A percentile compares a stretch with the other conserved stretches of the same genome.
Evolutionary conservation across 805 yeast genomes (phyloP).

Genomic region (Tetrapisispora fleetii): DNA sequence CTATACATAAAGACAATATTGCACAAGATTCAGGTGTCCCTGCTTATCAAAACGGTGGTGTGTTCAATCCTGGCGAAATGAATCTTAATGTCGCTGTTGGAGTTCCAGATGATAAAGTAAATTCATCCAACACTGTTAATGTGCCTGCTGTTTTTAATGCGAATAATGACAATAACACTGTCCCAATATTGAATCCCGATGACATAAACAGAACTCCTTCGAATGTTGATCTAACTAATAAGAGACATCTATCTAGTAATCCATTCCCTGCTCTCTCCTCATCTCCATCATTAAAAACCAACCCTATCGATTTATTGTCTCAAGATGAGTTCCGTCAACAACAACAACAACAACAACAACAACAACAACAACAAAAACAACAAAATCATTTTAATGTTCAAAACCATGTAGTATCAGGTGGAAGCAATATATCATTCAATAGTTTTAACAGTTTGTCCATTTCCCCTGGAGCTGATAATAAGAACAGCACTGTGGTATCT

Average conservation of each 20-base stretch:
- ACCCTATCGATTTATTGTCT: neutral
- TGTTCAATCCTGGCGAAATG: neutral
- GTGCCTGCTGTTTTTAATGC: too few relatives aligned
- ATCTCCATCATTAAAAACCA: neutral
- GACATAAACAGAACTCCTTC: neutral
- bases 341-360: conserved; percentile 1
- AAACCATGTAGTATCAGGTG: neutral
- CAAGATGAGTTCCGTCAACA: neutral
- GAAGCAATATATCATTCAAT: neutral
- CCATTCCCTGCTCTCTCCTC: conserved; percentile 25
- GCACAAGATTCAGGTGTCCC: neutral
- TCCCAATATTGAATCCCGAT: neutral
- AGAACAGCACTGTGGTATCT: neutral
- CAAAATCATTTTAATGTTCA: neutral
- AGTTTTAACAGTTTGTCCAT: neutral
- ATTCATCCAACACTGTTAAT: neutral
- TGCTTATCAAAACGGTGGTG: neutral
- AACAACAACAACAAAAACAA: conserved; percentile 1
- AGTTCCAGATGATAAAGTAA: neutral
- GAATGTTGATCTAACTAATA: conserved; percentile 5
- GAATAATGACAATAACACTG: neutral
- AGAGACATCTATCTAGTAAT: conserved; percentile 26
- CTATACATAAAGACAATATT: neutral
- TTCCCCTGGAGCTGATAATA: neutral
- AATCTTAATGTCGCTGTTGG: neutral